These are phyloP conservation scores for Cyberlindnera misumaiensis DNA, from an alignment of 805 yeast species.

Conservation along the genomic window DNA sequence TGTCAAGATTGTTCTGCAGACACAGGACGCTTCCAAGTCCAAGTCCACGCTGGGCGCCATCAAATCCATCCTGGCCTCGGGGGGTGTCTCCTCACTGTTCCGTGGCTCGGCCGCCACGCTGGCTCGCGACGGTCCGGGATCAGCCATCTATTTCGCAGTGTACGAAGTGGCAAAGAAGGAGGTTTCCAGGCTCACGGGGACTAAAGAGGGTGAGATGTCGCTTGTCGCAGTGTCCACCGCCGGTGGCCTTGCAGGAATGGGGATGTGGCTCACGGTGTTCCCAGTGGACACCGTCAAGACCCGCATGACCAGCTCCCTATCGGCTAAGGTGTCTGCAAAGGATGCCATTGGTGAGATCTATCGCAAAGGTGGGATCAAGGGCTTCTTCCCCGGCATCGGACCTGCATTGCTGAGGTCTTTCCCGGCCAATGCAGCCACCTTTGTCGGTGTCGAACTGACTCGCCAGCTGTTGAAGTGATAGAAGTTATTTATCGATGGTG, in stretches of 20 bases:
- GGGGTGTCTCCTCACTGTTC: slow-evolving; percentile 79
- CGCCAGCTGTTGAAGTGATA: slow-evolving; percentile 31
- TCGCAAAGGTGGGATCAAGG: slow-evolving; percentile 67
- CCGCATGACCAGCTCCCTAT: slow-evolving; percentile 27
- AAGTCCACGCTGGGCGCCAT: slow-evolving; percentile 50
- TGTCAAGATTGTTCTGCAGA: slow-evolving; percentile 88
- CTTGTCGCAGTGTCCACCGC: slow-evolving; percentile 74
- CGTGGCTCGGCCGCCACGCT: slow-evolving; percentile 90
- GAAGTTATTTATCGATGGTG: slow-evolving; percentile 7
- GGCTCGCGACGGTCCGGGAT: slow-evolving; percentile 97
- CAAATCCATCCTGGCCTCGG: slow-evolving; percentile 60
- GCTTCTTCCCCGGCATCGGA: slow-evolving; percentile 96
- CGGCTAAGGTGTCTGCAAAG: slow-evolving; percentile 44
- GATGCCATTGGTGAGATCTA: slow-evolving; percentile 67
- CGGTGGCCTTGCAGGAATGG: slow-evolving; percentile 93
- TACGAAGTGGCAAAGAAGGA: slow-evolving; percentile 73
- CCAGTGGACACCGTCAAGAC: slow-evolving; percentile 91
- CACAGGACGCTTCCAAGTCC: slow-evolving; percentile 40
- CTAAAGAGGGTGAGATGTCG: slow-evolving; percentile 51
- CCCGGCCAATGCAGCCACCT: slow-evolving; percentile 99
- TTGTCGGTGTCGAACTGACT: slow-evolving; percentile 89
- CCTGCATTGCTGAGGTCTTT: slow-evolving; percentile 92
- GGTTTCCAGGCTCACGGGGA: slow-evolving; percentile 36
- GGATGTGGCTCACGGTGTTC: slow-evolving; percentile 96
- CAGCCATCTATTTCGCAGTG: slow-evolving; percentile 91